Evolutionary conservation across 2,329 filamentous ascomycete genomes (phyloP).

Genomic region (Penicillium corylophilum): DNA sequence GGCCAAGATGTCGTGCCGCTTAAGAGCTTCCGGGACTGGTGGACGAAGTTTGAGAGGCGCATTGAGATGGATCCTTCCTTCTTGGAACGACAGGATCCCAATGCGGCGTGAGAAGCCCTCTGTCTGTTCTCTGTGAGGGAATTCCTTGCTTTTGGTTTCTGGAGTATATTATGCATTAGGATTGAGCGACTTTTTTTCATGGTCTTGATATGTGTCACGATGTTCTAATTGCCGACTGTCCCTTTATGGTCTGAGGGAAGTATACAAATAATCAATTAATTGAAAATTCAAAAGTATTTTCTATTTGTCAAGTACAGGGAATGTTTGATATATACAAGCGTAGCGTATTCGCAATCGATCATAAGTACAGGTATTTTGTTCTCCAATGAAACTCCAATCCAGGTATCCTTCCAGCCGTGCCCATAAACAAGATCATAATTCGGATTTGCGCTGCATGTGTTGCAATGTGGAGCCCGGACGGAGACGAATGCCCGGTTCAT

Average conservation of each 20-base stretch:
- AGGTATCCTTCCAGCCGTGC: neutral
- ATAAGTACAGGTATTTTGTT: neutral
- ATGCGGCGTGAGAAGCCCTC: conserved; percentile 19
- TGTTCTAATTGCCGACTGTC: conserved; percentile 1
- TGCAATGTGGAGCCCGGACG: conserved; percentile 24
- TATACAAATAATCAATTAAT: neutral
- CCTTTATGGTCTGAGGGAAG: neutral
- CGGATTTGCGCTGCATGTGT: neutral
- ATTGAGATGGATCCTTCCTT: conserved; percentile 85
- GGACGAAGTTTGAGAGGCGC: conserved; percentile 89
- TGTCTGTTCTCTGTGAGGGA: neutral
- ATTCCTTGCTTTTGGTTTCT: conserved; percentile 1
- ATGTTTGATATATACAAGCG: conserved; percentile 1
- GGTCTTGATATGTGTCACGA: conserved; percentile 7
- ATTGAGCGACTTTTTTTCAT: conserved; percentile 8
- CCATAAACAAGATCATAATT: conserved; percentile 1
- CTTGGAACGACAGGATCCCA: conserved; percentile 68
- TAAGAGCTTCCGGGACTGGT: conserved; percentile 95
- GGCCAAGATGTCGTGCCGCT: conserved; percentile 88
- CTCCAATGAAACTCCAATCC: neutral
- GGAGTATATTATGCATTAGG: conserved; percentile 6
- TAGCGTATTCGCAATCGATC: neutral
- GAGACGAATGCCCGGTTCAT: conserved; percentile 30
- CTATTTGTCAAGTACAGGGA: neutral
- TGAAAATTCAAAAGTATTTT: neutral